phyloP scores from a whole-genome alignment of 2,329 filamentous ascomycete species.

The Nannizziopsis arthrosporioides region DNA sequence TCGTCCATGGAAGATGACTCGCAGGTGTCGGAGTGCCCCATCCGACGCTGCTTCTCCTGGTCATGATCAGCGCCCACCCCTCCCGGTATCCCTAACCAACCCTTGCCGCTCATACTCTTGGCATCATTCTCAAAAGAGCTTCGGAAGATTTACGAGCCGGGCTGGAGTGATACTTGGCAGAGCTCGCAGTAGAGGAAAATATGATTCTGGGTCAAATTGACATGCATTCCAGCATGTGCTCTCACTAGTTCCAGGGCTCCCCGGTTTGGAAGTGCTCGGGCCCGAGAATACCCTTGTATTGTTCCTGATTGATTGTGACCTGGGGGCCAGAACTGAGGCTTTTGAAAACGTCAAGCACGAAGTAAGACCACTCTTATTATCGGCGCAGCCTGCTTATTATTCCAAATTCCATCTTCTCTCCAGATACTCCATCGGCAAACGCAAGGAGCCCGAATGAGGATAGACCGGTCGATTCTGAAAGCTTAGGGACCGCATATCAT shows the following conservation, averaged over 20 bases:
- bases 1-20: constrained; percentile 5
- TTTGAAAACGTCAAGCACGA: neutral
- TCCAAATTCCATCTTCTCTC: too few species aligned
- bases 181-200: neutral
- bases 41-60: neutral
- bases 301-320: constrained; percentile 8
- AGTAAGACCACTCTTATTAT: neutral
- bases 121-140: neutral
- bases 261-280: neutral
- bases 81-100: neutral
- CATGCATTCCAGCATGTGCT: neutral
- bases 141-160: constrained; percentile 7
- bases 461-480: neutral
- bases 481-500: neutral
- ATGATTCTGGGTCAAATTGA: too few species aligned
- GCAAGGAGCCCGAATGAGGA: neutral
- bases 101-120: neutral
- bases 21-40: constrained; percentile 6
- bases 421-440: too few species aligned
- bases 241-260: neutral
- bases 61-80: constrained; percentile 1
- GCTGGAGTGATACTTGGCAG: neutral
- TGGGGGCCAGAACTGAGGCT: constrained; percentile 8
- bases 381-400: too few species aligned
- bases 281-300: constrained; percentile 8